phyloP scores from a whole-genome alignment of 2,329 filamentous ascomycete genomes.

The Exutisphaerella laricina region DNA sequence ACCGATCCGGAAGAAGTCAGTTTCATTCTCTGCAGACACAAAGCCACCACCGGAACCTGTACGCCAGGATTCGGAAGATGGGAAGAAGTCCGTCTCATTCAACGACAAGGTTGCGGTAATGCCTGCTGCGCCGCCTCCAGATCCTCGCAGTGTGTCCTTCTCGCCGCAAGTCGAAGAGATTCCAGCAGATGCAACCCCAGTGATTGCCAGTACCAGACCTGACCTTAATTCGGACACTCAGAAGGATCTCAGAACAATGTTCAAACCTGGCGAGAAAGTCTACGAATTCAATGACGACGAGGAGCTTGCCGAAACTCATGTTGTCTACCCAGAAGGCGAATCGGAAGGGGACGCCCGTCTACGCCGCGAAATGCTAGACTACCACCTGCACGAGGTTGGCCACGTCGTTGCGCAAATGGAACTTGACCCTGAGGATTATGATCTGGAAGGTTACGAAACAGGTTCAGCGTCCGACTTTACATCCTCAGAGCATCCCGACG shows the following conservation, averaged over 20 bases:
- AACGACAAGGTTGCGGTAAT: slow-evolving; percentile 33
- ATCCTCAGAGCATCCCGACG: slow-evolving; percentile 32
- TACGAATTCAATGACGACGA: slow-evolving; percentile 42
- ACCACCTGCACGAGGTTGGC: slow-evolving; percentile 81
- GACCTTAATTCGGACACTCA: slow-evolving; percentile 18
- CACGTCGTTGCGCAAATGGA: slow-evolving; percentile 89
- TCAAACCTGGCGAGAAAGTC: slow-evolving; percentile 37
- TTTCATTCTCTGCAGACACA: slow-evolving; percentile 59
- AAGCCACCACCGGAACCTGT: slow-evolving; percentile 42
- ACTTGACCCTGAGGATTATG: slow-evolving; percentile 59
- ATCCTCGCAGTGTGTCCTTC: slow-evolving; percentile 31
- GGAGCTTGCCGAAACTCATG: slow-evolving; percentile 36
- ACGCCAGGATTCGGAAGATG: slow-evolving; percentile 29
- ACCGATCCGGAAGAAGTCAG: slow-evolving; percentile 46
- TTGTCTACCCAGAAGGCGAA: slow-evolving; percentile 67
- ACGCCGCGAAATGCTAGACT: slow-evolving; percentile 83
- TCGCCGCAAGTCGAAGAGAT: slow-evolving; percentile 31
- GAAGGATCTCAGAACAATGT: slow-evolving; percentile 25
- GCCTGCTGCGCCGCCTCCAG: slow-evolving; percentile 31
- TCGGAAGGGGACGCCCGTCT: slow-evolving; percentile 72
- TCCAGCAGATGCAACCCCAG: slow-evolving; percentile 17
- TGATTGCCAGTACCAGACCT: neutral
- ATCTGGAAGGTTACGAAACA: slow-evolving; percentile 48
- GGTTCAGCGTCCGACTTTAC: slow-evolving; percentile 23
- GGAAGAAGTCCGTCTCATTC: slow-evolving; percentile 33